These are phyloP conservation scores for Coemansia sp. DNA, from an alignment of 371 early-diverging fungal species.

Conservation along the genomic window DNA sequence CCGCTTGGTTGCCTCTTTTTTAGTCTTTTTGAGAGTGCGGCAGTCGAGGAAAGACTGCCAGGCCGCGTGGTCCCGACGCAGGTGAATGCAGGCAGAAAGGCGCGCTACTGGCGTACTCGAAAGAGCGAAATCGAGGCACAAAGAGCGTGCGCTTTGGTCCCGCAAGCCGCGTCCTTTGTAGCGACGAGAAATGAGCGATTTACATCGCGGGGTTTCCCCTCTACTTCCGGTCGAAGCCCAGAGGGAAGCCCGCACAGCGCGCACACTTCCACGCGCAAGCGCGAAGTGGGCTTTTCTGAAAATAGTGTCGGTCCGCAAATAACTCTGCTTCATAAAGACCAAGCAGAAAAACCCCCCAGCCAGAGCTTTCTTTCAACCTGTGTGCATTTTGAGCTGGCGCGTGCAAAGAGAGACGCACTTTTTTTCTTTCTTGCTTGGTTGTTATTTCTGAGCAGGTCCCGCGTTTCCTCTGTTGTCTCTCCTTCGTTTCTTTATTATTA, in stretches of 20 bases:
- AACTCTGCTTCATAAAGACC: neutral
- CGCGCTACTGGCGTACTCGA: neutral
- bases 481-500: neutral
- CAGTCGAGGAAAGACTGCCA: neutral
- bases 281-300: slow-evolving; percentile 2
- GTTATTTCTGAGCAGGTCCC: neutral
- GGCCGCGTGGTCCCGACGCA: neutral
- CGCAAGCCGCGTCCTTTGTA: neutral
- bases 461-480: neutral
- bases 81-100: neutral
- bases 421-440: slow-evolving; percentile 1
- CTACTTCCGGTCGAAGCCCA: no score
- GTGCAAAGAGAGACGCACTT: neutral
- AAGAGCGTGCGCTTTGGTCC: neutral
- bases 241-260: no score
- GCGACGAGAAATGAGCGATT: neutral
- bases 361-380: neutral
- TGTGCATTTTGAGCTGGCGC: neutral
- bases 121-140: neutral
- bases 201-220: neutral
- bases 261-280: neutral
- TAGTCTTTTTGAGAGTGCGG: slow-evolving; percentile 1
- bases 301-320: slow-evolving; percentile 2
- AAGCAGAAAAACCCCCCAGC: neutral
- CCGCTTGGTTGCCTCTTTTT: neutral